Evolutionary conservation across 2,329 filamentous ascomycete genomes (phyloP).

Genomic region (Xylaria sp.): DNA sequence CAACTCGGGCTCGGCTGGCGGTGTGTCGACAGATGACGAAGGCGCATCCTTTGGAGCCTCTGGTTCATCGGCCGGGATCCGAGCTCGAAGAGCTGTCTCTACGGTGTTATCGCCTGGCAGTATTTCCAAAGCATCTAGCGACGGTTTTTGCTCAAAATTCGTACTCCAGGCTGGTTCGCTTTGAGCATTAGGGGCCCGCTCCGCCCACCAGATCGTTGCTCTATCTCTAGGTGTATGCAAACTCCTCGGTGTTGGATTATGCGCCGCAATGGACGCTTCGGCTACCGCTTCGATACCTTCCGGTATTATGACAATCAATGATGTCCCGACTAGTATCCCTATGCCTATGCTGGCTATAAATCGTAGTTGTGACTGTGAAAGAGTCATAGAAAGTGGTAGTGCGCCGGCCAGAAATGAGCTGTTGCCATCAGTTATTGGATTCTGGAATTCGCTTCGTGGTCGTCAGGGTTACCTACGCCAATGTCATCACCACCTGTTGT

Average conservation of each 20-base stretch:
- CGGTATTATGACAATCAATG: constrained; percentile 95
- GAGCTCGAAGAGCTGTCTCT: constrained; percentile 23
- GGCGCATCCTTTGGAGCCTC: constrained; percentile 30
- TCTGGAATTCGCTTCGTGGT: constrained; percentile 21
- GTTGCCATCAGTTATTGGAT: constrained; percentile 41
- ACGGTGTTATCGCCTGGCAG: neutral
- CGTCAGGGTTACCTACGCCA: constrained; percentile 46
- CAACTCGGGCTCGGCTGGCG: constrained; percentile 57
- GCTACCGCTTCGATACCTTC: constrained; percentile 94
- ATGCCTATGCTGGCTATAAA: constrained; percentile 92
- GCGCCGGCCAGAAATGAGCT: constrained; percentile 95
- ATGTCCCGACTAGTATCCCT: constrained; percentile 92
- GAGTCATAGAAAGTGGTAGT: constrained; percentile 85
- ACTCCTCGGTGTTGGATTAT: constrained; percentile 40
- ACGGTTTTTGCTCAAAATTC: constrained; percentile 3
- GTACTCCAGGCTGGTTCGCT: constrained; percentile 7
- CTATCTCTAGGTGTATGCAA: constrained; percentile 32
- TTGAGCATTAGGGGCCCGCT: constrained; percentile 9
- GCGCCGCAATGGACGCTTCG: constrained; percentile 57
- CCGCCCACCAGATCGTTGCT: constrained; percentile 38
- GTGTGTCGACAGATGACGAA: constrained; percentile 28
- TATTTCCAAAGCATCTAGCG: constrained; percentile 9
- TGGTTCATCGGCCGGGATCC: constrained; percentile 41
- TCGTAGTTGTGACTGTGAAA: constrained; percentile 87
- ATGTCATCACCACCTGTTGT: constrained; percentile 50